These are phyloP conservation scores for Trichoderma atrobrunneum DNA, from an alignment of 2,329 filamentous ascomycete species.

Conservation along the genomic window DNA sequence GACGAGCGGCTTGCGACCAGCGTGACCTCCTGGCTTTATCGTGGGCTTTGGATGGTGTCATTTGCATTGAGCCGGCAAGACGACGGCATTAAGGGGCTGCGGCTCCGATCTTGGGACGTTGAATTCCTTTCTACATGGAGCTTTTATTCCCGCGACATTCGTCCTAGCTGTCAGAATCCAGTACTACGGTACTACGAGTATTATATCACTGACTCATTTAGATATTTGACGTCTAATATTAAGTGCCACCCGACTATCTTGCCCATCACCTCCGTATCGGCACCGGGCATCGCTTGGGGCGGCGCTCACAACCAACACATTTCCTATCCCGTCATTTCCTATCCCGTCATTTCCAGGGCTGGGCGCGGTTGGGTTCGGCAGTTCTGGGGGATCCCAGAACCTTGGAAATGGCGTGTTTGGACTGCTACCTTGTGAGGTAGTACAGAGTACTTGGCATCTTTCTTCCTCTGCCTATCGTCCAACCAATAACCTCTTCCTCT, in stretches of 20 bases:
- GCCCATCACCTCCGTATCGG: not conserved
- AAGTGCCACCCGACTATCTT: not conserved
- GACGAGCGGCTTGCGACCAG: not conserved
- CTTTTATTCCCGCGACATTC: not conserved
- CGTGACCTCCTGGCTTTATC: not conserved
- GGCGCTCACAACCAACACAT: not conserved
- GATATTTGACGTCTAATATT: not conserved
- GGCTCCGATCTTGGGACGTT: not conserved
- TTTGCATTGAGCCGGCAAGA: constrained; percentile 2
- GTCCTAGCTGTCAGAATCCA: not conserved
- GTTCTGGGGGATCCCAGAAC: not conserved
- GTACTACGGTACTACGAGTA: not conserved
- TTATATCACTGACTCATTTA: no score
- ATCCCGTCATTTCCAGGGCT: not conserved
- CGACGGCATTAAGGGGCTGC: constrained; percentile 13
- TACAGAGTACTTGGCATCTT: not conserved
- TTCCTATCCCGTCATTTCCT: not conserved
- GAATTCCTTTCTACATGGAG: not conserved
- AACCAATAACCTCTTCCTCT: not conserved
- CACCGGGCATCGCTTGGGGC: not conserved
- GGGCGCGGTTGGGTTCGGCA: not conserved
- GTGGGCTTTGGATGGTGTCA: not conserved
- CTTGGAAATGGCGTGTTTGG: not conserved
- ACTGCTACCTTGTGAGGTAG: constrained; percentile 1
- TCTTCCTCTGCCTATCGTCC: not conserved